A percentile compares a stretch with the other conserved stretches of the same genome.
phyloP scores from a whole-genome alignment of 306 rosid genomes.

The Sechiopsis laciniata region DNA sequence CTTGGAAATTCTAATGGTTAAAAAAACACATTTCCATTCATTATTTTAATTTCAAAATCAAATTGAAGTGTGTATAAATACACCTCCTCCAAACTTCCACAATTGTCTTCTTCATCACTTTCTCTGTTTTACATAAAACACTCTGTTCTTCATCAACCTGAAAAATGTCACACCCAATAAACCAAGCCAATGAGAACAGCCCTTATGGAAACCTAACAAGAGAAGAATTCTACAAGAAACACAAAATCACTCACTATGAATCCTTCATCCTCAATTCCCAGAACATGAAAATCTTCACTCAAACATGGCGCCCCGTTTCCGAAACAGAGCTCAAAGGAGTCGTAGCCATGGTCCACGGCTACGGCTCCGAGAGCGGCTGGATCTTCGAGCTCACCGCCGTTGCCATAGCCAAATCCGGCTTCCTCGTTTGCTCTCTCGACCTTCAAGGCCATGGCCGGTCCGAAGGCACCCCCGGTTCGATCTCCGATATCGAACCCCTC shows the following conservation, averaged over 20 bases:
- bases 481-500: conserved; percentile 9
- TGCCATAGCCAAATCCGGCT: conserved; percentile 22
- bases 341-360: conserved; percentile 26
- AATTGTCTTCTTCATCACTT: neutral
- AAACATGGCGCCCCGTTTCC: conserved; percentile 17
- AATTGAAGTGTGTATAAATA: no score
- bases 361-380: conserved; percentile 22
- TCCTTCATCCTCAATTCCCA: conserved; percentile 17
- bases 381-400: conserved; percentile 19
- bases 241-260: conserved; percentile 7
- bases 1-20: no score
- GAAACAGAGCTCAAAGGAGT: conserved; percentile 16
- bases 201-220: conserved; percentile 19
- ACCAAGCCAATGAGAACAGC: conserved; percentile 24
- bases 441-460: conserved; percentile 24
- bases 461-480: conserved; percentile 18
- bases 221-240: conserved; percentile 19
- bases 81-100: neutral
- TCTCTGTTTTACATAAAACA: neutral
- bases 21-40: no score
- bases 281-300: conserved; percentile 25
- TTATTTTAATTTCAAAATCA: no score
- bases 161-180: conserved; percentile 22
- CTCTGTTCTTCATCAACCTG: neutral
- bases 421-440: conserved; percentile 22